Percentiles rank a stretch among this genome's conserved stretches.
Evolutionary conservation across 768 basidiomycete species (phyloP).

Genomic region (Tulasnella calospora): DNA sequence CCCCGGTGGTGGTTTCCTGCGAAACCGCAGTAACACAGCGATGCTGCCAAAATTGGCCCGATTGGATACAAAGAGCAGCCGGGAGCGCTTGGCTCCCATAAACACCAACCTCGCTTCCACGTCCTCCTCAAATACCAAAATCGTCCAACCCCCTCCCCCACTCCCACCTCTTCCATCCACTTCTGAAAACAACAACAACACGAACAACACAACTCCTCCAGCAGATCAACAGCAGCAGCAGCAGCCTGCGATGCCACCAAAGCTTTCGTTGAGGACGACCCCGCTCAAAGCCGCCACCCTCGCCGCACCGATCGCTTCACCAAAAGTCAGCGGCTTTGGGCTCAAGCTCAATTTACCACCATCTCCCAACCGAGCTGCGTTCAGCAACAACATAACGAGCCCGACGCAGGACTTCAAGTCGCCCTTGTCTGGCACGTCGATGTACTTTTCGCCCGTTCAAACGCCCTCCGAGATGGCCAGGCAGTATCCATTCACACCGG

Average conservation of each 20-base stretch:
- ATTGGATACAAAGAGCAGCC: slow-evolving; percentile 9
- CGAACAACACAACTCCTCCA: slow-evolving; percentile 2
- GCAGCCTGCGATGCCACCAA: slow-evolving; percentile 25
- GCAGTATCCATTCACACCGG: slow-evolving; percentile 31
- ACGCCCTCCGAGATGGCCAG: slow-evolving; percentile 43
- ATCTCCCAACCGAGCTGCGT: slow-evolving; percentile 7
- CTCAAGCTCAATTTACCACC: slow-evolving; percentile 9
- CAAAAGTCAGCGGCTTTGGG: neutral
- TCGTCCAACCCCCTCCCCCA: slow-evolving; percentile 10
- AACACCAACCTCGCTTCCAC: slow-evolving; percentile 20
- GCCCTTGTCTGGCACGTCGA: slow-evolving; percentile 22
- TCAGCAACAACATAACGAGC: neutral
- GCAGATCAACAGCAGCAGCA: neutral
- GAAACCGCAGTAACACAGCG: slow-evolving; percentile 15
- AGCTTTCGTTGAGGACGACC: slow-evolving; percentile 25
- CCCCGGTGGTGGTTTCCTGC: neutral
- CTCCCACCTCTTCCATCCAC: slow-evolving; percentile 14
- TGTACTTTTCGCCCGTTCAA: slow-evolving; percentile 25
- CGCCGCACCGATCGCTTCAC: slow-evolving; percentile 19
- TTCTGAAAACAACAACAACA: neutral
- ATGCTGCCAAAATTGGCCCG: slow-evolving; percentile 22
- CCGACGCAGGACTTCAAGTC: slow-evolving; percentile 12
- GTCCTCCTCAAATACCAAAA: neutral
- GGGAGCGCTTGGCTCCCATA: slow-evolving; percentile 18
- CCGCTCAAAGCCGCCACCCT: slow-evolving; percentile 25